Percentiles rank a stretch among this genome's conserved stretches.
Conservation (phyloP, 2,329 filamentous ascomycete genomes). For the Amphichorda felina region DNA sequence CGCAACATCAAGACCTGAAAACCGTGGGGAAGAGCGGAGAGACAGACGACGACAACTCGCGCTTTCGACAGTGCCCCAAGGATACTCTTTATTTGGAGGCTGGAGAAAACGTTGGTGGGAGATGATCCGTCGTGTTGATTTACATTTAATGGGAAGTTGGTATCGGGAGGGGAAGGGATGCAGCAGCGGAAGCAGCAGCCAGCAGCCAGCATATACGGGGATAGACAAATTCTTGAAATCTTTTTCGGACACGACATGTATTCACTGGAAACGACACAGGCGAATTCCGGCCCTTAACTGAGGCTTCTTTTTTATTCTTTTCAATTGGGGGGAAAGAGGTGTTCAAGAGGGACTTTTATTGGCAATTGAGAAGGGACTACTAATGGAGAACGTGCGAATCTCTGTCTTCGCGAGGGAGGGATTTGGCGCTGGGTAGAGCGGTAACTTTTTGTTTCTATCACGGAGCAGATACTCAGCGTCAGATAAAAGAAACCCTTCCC, state of each 20-base stretch:
- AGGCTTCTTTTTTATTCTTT: background rate
- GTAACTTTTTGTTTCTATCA: background rate
- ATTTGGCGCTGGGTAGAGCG: background rate
- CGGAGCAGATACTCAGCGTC: background rate
- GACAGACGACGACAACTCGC: no score
- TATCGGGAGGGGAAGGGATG: background rate
- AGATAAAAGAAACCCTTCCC: background rate
- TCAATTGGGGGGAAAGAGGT: background rate
- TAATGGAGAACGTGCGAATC: background rate
- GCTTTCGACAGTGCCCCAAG: background rate
- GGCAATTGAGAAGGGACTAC: background rate
- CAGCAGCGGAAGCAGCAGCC: background rate
- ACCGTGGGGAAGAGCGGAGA: slow-evolving; percentile 19
- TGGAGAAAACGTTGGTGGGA: slow-evolving; percentile 13
- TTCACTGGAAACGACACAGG: background rate
- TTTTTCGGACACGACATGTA: slow-evolving; percentile 4
- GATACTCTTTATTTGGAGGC: slow-evolving; percentile 5
- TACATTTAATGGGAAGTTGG: background rate
- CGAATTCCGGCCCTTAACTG: background rate
- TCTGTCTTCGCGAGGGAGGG: background rate
- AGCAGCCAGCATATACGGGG: slow-evolving; percentile 7
- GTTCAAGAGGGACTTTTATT: background rate
- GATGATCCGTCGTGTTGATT: background rate
- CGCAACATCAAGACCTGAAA: slow-evolving; percentile 25
- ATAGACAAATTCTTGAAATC: slow-evolving; percentile 7